These are phyloP conservation scores for Bonia amplexicaulis DNA, from an alignment of 176 grass and related monocot genomes.

Conservation along the genomic window DNA sequence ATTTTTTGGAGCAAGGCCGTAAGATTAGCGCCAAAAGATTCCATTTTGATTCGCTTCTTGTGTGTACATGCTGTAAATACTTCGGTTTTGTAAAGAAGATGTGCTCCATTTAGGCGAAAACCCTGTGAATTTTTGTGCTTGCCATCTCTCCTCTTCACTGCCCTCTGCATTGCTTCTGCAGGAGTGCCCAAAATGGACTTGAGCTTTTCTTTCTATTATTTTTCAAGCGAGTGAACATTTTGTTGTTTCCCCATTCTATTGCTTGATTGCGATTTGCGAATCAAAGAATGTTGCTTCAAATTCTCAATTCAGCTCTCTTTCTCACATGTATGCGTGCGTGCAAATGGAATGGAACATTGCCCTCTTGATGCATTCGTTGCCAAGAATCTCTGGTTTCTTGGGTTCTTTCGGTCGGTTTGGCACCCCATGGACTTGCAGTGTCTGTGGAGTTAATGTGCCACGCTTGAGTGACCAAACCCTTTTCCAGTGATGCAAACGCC, in stretches of 20 bases:
- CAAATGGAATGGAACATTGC: neutral
- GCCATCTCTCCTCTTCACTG: neutral
- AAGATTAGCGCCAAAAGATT: constrained; percentile 12
- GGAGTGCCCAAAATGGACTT: neutral
- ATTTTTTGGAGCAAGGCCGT: constrained; percentile 13
- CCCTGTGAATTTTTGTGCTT: neutral
- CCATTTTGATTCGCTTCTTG: constrained; percentile 31
- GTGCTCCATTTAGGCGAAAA: neutral
- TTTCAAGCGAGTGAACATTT: neutral
- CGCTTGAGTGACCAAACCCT: constrained; percentile 30
- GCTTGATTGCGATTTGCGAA: neutral
- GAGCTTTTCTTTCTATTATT: neutral
- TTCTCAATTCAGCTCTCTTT: neutral
- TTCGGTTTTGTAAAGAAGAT: constrained; percentile 9
- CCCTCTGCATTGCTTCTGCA: constrained; percentile 4
- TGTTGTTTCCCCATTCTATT: neutral
- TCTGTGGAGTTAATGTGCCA: constrained; percentile 41
- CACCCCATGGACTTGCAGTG: constrained; percentile 24
- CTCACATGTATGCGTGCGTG: neutral
- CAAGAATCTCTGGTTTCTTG: neutral
- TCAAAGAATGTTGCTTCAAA: neutral
- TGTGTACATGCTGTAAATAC: constrained; percentile 54
- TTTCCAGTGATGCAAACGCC: constrained; percentile 10
- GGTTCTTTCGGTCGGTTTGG: constrained; percentile 21
- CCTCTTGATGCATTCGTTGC: neutral